phyloP scores from a whole-genome alignment of 73 alveolate genomes.

The Tetrahymena elliotti region DNA sequence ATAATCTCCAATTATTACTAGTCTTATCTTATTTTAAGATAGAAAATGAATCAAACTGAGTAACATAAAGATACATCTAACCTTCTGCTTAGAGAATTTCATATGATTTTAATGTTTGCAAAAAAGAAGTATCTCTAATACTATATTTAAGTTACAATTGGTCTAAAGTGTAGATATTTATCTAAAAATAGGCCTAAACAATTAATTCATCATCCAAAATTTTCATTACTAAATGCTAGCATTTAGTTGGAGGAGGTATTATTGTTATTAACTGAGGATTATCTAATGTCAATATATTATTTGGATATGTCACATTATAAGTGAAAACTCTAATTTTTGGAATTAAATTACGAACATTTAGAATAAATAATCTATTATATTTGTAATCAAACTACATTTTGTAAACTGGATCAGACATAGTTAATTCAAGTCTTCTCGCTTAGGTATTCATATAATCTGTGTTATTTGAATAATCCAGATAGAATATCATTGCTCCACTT shows the following conservation, averaged over 20 bases:
- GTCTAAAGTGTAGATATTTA: not conserved
- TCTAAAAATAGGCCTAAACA: not conserved
- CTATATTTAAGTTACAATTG: too few species aligned
- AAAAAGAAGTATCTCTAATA: not conserved
- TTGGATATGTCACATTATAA: not conserved
- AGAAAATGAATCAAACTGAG: not conserved
- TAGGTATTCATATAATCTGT: not conserved
- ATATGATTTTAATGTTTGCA: too few species aligned
- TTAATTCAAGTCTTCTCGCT: not conserved
- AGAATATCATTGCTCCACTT: not conserved
- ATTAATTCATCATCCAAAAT: too few species aligned
- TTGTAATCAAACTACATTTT: not conserved
- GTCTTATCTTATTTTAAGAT: not conserved
- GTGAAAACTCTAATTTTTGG: not conserved
- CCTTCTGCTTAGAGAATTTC: too few species aligned
- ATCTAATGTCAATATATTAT: too few species aligned
- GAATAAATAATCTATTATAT: not conserved
- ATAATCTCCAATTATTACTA: not conserved
- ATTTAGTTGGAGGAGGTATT: not conserved
- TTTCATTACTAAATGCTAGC: not conserved
- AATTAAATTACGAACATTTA: not conserved
- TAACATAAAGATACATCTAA: not conserved
- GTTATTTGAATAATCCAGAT: not conserved
- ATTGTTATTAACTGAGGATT: not conserved
- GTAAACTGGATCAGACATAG: not conserved